Percentiles rank a stretch among this genome's conserved stretches.
Conservation (phyloP, 768 basidiomycete species). For the Cyclocybe aegerita region DNA sequence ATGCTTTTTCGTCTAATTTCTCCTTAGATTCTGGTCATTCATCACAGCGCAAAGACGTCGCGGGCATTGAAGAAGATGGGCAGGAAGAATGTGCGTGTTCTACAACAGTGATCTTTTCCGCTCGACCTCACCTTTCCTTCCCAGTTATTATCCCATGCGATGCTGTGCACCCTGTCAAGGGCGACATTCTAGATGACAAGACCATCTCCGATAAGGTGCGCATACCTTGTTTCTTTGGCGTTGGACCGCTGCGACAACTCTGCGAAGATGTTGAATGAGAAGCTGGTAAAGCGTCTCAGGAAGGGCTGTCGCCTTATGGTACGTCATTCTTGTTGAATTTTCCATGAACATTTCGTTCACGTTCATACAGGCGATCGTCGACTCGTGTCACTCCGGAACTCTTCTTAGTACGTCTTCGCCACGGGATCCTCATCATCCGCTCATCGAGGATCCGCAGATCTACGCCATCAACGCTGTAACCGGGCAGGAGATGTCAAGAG, state of each 20-base stretch:
- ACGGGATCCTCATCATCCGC: background rate
- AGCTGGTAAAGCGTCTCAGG: constrained; percentile 2
- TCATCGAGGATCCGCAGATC: constrained; percentile 1
- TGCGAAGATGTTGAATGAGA: background rate
- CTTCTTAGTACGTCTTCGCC: constrained; percentile 8
- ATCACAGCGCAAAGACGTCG: background rate
- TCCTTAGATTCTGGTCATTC: constrained; percentile 15
- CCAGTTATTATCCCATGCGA: constrained; percentile 13
- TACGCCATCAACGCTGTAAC: constrained; percentile 14
- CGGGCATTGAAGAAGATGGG: constrained; percentile 9
- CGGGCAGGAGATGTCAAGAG: constrained; percentile 5
- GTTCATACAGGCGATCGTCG: constrained; percentile 5
- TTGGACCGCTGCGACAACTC: background rate
- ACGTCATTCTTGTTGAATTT: background rate
- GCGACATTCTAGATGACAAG: background rate
- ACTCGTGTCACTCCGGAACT: constrained; percentile 13
- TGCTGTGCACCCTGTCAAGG: background rate
- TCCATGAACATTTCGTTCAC: background rate
- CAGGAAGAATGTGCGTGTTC: constrained; percentile 13
- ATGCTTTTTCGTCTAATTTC: background rate
- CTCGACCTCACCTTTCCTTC: background rate
- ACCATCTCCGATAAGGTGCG: constrained; percentile 6
- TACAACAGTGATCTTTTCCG: background rate
- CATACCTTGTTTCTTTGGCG: background rate
- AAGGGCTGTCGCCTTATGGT: constrained; percentile 7